A percentile compares a stretch with the other conserved stretches of the same genome.
Conservation (phyloP, 78 protist genomes). For the Dictyostelium discoideum region DNA sequence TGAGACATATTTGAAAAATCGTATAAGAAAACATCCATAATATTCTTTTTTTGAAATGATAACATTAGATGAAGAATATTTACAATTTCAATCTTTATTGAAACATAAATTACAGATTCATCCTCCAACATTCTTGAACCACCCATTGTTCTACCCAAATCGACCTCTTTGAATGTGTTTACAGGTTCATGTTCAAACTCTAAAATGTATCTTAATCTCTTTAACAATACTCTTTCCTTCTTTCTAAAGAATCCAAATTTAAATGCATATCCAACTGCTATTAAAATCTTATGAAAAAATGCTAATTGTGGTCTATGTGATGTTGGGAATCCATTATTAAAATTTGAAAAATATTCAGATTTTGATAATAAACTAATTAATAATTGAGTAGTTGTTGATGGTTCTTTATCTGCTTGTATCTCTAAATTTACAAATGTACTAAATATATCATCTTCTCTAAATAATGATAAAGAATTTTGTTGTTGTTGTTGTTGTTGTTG, state of each 20-base stretch:
- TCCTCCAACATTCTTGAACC: constrained; percentile 65
- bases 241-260: constrained; percentile 72
- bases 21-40: constrained; percentile 34
- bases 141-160: constrained; percentile 67
- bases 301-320: constrained; percentile 48
- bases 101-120: constrained; percentile 33
- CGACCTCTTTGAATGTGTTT: not conserved
- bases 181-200: constrained; percentile 18
- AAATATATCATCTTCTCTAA: constrained; percentile 47
- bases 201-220: constrained; percentile 17
- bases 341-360: constrained; percentile 23
- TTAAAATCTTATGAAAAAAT: constrained; percentile 49
- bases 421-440: constrained; percentile 8
- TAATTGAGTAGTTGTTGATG: constrained; percentile 22
- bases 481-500: not conserved
- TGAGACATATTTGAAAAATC: not conserved
- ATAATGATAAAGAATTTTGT: not conserved
- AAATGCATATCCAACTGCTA: constrained; percentile 64
- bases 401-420: not conserved
- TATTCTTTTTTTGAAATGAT: constrained; percentile 52
- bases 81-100: constrained; percentile 57
- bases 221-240: constrained; percentile 35
- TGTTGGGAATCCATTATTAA: not conserved
- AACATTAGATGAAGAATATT: constrained; percentile 65
- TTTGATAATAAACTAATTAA: constrained; percentile 27